phyloP scores from a whole-genome alignment of 2,329 filamentous ascomycete genomes.

The Cyphellophora europaea region DNA sequence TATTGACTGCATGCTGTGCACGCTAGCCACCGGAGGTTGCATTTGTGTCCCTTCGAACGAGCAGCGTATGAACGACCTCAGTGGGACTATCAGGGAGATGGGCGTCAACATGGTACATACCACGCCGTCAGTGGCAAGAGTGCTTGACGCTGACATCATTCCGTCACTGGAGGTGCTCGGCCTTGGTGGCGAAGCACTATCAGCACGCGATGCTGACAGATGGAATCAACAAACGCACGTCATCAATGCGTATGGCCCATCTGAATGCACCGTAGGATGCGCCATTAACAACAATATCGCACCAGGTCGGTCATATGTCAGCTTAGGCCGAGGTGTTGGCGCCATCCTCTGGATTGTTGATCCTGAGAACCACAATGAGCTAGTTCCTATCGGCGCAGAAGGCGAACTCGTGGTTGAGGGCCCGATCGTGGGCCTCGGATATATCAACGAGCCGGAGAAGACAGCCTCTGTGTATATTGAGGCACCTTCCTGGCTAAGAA shows the following conservation, averaged over 20 bases:
- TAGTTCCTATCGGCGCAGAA: conserved; percentile 36
- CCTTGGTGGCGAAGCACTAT: conserved; percentile 20
- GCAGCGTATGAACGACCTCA: conserved; percentile 36
- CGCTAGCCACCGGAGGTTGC: conserved; percentile 32
- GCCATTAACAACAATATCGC: conserved; percentile 28
- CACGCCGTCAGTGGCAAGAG: conserved; percentile 49
- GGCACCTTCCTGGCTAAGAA: conserved; percentile 27
- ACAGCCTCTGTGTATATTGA: conserved; percentile 28
- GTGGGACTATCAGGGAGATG: conserved; percentile 41
- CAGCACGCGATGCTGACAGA: conserved; percentile 15
- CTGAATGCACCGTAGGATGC: conserved; percentile 33
- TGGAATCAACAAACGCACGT: conserved; percentile 28
- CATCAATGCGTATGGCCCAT: conserved; percentile 35
- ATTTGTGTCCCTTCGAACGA: conserved; percentile 37
- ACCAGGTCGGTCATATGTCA: conserved; percentile 26
- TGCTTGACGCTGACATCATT: conserved; percentile 34
- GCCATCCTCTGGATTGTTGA: conserved; percentile 31
- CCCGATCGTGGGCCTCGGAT: conserved; percentile 37
- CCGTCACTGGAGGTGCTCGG: conserved; percentile 34
- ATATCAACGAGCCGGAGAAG: conserved; percentile 31
- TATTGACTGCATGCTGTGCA: conserved; percentile 30
- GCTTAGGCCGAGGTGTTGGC: conserved; percentile 29
- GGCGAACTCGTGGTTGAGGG: conserved; percentile 41
- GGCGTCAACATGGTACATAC: conserved; percentile 45
- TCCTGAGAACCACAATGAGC: conserved; percentile 25